phyloP scores from a whole-genome alignment of 495 filamentous ascomycete species.

The Aspergillus ostianus region DNA sequence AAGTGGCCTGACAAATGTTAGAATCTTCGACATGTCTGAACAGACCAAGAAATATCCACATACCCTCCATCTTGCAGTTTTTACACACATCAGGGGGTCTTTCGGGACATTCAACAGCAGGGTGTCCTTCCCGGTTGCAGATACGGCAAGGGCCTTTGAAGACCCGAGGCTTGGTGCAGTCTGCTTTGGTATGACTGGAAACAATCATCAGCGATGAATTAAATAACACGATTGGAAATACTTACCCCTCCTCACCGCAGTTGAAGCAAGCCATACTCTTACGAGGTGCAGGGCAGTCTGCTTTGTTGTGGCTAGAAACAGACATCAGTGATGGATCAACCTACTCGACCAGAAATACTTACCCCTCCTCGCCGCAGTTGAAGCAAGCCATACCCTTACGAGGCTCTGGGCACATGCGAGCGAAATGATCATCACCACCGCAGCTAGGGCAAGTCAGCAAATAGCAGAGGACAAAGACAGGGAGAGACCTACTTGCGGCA shows the following conservation, averaged over 20 bases:
- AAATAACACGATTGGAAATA: not conserved
- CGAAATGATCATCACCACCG: constrained; percentile 51
- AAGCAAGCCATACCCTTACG: constrained; percentile 60
- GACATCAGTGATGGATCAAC: too few relatives aligned
- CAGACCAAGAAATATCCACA: constrained; percentile 15
- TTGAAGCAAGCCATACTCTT: constrained; percentile 67
- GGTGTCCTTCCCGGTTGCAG: constrained; percentile 74
- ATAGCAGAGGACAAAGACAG: not conserved
- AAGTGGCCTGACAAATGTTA: constrained; percentile 57
- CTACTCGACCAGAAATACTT: constrained; percentile 19
- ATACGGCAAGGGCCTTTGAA: constrained; percentile 70
- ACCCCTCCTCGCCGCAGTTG: constrained; percentile 77
- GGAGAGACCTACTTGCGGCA: constrained; percentile 46
- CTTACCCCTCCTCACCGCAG: constrained; percentile 71
- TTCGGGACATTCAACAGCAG: constrained; percentile 67
- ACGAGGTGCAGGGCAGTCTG: constrained; percentile 48
- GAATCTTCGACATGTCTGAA: not conserved
- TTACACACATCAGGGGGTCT: constrained; percentile 63
- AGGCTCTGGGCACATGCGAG: constrained; percentile 56
- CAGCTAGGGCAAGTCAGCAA: constrained; percentile 43
- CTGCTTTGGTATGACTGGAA: constrained; percentile 59
- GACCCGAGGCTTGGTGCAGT: constrained; percentile 64
- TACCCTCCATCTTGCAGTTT: constrained; percentile 74
- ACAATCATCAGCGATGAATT: not conserved
- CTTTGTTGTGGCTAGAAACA: too few relatives aligned